Evolutionary conservation across 129 eudicot genomes (phyloP), one percentile per base, ranked within the genome.

Genomic region (Artemisia tridentata): DNA sequence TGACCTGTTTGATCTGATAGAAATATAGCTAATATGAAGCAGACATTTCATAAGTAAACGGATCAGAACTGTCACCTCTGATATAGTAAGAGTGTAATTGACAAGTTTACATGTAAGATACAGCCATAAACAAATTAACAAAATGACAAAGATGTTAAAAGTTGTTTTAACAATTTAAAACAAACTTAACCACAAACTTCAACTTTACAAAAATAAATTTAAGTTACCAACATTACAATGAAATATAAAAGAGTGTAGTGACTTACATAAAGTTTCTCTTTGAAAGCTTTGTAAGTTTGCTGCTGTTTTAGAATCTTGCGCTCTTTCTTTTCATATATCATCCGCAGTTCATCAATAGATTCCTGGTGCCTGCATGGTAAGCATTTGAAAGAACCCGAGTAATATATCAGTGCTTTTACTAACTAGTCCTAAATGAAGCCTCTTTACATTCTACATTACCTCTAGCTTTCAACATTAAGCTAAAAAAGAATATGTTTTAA

Each of bases 311-410:
- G 50, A 38, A 85, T 83, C 72, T 84, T 93, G 1, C 87, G 87
- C 75, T 82, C 80, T 79, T 89, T 93, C 75, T 87, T 82, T 65
- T 89, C 83, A 74, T 80, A 80, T 85, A 80, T 4, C 83, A 87
- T 77, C 49, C 91, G 83, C 20, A 93, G 87, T 13, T 93, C 98
- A 70, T 87, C 98, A 56, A 92, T 81, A 23, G 97, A 84, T 63
- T 87, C 98, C 19, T 82, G 68, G 71, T 73, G 83, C 63, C 96
- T 92, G 89, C 82, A 79, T 27, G 63, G 53, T 11, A 69, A 56
- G 14, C 56, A 53, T 38, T 15, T 27, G 54, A 18, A 55, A 60
- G 23, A 29, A 34, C 13, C 11, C 18, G 2, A 38, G 71, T 25
- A 5, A 15, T 21, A 59, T 59, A 7, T 25, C 34, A 59, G 4